Percentiles rank a stretch among this genome's conserved stretches.
These are phyloP conservation scores for Tylopilus cervinicoccineus DNA, from an alignment of 768 basidiomycete genomes.

Conservation along the genomic window DNA sequence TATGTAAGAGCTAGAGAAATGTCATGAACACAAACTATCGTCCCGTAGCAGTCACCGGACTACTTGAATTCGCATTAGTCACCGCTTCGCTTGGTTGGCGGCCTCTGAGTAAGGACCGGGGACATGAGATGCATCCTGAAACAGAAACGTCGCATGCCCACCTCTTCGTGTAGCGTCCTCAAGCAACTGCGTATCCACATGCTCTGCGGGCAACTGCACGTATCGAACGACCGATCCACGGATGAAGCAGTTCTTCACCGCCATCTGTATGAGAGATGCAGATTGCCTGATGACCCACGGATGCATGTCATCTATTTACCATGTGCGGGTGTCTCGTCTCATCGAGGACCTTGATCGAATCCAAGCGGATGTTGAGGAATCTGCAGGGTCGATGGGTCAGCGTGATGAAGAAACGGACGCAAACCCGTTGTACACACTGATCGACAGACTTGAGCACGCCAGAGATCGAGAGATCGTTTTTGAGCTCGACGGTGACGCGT, in stretches of 20 bases:
- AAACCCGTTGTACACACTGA: conserved; percentile 60
- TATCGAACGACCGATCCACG: conserved; percentile 98
- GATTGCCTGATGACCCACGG: background rate
- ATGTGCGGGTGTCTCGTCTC: conserved; percentile 96
- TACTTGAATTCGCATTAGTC: conserved; percentile 6
- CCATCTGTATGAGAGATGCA: conserved; percentile 58
- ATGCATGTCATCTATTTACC: conserved; percentile 46
- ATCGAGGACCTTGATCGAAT: conserved; percentile 89
- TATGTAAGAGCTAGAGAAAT: conserved; percentile 40
- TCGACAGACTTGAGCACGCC: conserved; percentile 96
- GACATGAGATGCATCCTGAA: conserved; percentile 1
- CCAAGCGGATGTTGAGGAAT: conserved; percentile 94
- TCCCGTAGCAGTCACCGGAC: no score
- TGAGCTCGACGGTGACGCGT: conserved; percentile 93
- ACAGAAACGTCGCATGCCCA: conserved; percentile 30
- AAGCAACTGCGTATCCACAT: conserved; percentile 91
- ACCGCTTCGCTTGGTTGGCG: conserved; percentile 39
- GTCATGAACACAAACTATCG: conserved; percentile 25
- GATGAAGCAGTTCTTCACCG: conserved; percentile 98
- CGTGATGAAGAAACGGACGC: background rate
- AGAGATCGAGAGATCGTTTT: conserved; percentile 97
- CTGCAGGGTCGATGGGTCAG: conserved; percentile 37
- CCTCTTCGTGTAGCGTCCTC: conserved; percentile 98
- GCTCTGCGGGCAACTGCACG: conserved; percentile 88
- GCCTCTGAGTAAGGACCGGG: conserved; percentile 34